These are phyloP conservation scores for Arbutus unedo DNA, from an alignment of 148 eudicot genomes.

Conservation along the genomic window DNA sequence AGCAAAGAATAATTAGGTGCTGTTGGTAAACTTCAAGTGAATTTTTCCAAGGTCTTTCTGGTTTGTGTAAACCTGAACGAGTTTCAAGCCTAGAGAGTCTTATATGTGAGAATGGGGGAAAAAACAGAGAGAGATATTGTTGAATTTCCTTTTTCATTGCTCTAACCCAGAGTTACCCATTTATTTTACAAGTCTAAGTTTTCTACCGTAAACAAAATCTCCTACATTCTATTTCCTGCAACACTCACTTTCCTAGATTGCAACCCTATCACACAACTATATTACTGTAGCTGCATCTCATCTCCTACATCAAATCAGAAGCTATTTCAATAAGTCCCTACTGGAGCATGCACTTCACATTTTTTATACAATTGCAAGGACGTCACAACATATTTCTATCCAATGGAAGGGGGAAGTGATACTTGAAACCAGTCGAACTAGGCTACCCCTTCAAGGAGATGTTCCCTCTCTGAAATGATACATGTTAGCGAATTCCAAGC, in stretches of 20 bases:
- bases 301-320: conserved; percentile 1
- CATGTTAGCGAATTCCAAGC: conserved; percentile 84
- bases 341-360: neutral
- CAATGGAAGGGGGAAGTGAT: neutral
- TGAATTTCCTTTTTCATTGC: neutral
- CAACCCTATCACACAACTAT: neutral
- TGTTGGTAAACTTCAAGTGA: neutral
- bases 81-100: neutral
- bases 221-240: neutral
- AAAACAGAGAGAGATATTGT: neutral
- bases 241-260: neutral
- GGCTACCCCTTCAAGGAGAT: conserved; percentile 19
- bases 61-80: neutral
- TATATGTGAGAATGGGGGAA: neutral
- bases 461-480: conserved; percentile 27
- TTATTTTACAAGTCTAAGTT: neutral
- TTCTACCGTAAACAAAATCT: neutral
- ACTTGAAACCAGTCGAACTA: neutral
- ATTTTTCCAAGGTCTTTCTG: neutral
- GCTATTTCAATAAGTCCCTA: neutral
- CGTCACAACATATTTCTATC: neutral
- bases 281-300: neutral
- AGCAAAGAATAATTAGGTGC: neutral
- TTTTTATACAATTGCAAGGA: neutral
- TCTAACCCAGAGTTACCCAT: neutral